These are phyloP conservation scores for Leccinum longicurvipes DNA, from an alignment of 768 basidiomycete genomes.

Conservation along the genomic window DNA sequence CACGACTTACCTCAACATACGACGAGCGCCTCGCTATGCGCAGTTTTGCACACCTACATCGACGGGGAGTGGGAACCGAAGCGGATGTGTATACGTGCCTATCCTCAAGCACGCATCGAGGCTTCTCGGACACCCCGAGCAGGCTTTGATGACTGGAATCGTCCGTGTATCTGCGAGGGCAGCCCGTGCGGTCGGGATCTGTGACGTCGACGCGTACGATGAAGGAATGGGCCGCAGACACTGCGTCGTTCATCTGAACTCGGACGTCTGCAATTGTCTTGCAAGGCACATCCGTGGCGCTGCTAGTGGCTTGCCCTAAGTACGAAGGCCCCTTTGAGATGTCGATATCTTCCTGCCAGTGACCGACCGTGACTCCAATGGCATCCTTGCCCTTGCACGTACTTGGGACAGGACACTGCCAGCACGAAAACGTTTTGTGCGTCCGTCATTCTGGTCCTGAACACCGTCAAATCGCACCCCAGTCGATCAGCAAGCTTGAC, in stretches of 20 bases:
- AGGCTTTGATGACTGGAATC: conserved; percentile 5
- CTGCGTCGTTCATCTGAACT: conserved; percentile 15
- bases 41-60: conserved; percentile 34
- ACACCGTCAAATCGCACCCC: conserved; percentile 17
- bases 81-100: conserved; percentile 12
- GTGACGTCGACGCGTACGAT: conserved; percentile 18
- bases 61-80: conserved; percentile 46
- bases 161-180: conserved; percentile 7
- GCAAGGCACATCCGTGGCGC: not conserved
- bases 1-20: conserved; percentile 38
- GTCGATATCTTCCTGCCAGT: conserved; percentile 3
- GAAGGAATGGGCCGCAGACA: conserved; percentile 7
- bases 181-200: conserved; percentile 13
- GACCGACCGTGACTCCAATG: not conserved
- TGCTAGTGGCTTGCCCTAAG: not conserved
- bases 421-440: conserved; percentile 17
- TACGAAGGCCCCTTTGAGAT: not conserved
- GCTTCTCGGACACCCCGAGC: not conserved
- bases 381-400: not conserved
- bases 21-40: conserved; percentile 51
- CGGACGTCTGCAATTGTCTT: not conserved
- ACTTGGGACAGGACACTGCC: conserved; percentile 11
- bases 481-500: conserved; percentile 7
- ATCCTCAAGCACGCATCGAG: conserved; percentile 11
- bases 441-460: conserved; percentile 13